Evolutionary conservation across 2,329 filamentous ascomycete genomes (phyloP), one percentile per base, ranked within the genome.

Genomic region (Calonectria leucothoes): DNA sequence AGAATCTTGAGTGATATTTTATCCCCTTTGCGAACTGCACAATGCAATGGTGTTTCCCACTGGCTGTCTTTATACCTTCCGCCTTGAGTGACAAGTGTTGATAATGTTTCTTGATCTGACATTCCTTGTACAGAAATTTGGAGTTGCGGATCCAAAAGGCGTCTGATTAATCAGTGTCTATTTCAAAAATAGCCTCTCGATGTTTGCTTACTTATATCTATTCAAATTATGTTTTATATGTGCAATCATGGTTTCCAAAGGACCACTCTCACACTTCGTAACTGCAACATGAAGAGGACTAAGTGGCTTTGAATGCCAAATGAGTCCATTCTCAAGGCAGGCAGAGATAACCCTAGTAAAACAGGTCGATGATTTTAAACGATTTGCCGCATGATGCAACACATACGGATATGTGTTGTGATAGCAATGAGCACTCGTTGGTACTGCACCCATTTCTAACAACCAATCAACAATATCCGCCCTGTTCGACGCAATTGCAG

Each of bases 241-340:
- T n/a, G n/a, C n/a, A n/a, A n/a, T n/a, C n/a, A n/a, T n/a, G n/a
- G n/a, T n/a, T n/a, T 39, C 15, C 4, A 69, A 31, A 6, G 39
- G 7, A 35, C 31, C 52, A 20, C 8, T 27, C 12, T 17, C 0
- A 6, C 7, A n/a, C 59, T 12, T 51, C 2, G 5, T 12, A 1
- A 69, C 66, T 1, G 66, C 66, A n/a, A 69, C 51, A 25, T 69
- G 45, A 2, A 69, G 29, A 1, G 52, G 52, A 8, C 66, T 69
- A 7, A 7, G 10, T 37, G 29, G 15, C 23, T 6, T 29, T 15
- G 29, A 6, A 11, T 51, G 20, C 42, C 35, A 35, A 20, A 5
- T 61, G 4, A 48, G n/a, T 37, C 27, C 27, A 7, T 61, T 31
- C 23, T 63, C 5, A n/a, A 69, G 14, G 2, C 52, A 10, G 11